Evolutionary conservation across 345 rosid species (phyloP).

Genomic region (Dipteronia sinensis): DNA sequence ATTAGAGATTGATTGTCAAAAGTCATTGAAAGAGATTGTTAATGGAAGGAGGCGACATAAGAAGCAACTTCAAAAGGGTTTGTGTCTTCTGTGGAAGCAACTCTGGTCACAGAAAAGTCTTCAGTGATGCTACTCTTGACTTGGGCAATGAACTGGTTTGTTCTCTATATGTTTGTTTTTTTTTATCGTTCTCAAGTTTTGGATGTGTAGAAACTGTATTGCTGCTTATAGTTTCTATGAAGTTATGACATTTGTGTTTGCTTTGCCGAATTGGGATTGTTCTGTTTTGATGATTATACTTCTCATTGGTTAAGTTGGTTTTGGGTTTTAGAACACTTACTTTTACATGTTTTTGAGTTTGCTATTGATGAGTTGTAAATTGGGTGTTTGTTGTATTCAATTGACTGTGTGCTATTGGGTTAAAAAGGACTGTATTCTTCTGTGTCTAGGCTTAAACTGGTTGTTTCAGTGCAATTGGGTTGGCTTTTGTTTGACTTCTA

Average conservation of each 20-base stretch:
- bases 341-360: conserved; percentile 1
- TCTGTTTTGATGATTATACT: conserved; percentile 5
- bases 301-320: conserved; percentile 7
- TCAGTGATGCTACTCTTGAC: conserved; percentile 88
- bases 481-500: conserved; percentile 9
- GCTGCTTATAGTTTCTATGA: conserved; percentile 1
- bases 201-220: not conserved
- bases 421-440: conserved; percentile 7
- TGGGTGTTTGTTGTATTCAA: conserved; percentile 4
- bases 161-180: conserved; percentile 11
- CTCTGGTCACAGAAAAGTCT: conserved; percentile 77
- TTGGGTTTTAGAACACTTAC: not conserved
- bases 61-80: conserved; percentile 68
- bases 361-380: conserved; percentile 2
- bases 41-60: conserved; percentile 57
- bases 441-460: not conserved
- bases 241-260: conserved; percentile 17
- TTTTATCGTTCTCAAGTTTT: not conserved
- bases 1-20: conserved; percentile 25
- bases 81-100: conserved; percentile 98
- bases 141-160: conserved; percentile 95
- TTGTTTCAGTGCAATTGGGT: not conserved
- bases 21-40: conserved; percentile 18
- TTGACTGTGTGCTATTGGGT: conserved; percentile 10
- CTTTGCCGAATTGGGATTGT: conserved; percentile 20